Percentiles rank a stretch among this genome's conserved stretches.
Conservation (phyloP, 2,329 filamentous ascomycete genomes). For the Pseudopithomyces chartarum region DNA sequence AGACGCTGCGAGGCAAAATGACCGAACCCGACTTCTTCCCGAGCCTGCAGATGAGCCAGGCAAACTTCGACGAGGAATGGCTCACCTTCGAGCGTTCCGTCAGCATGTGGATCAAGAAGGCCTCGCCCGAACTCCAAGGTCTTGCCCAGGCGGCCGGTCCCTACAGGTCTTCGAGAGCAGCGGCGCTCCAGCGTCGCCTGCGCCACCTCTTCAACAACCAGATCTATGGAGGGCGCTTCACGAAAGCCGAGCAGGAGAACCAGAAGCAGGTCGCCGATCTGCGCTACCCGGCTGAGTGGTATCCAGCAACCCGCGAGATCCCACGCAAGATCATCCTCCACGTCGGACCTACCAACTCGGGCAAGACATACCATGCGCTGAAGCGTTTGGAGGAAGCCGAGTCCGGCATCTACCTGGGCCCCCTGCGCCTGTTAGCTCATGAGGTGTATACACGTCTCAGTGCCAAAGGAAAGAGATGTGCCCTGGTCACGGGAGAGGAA, state of each 20-base stretch:
- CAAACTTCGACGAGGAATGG: constrained; percentile 36
- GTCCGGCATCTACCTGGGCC: constrained; percentile 86
- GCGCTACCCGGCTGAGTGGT: constrained; percentile 92
- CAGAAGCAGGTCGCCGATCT: constrained; percentile 70
- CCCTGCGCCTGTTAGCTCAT: constrained; percentile 84
- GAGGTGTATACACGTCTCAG: constrained; percentile 91
- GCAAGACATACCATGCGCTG: constrained; percentile 94
- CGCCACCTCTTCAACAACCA: constrained; percentile 67
- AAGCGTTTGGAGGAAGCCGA: constrained; percentile 78
- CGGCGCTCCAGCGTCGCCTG: constrained; percentile 58
- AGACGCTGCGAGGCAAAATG: constrained; percentile 21
- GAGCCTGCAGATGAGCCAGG: constrained; percentile 30
- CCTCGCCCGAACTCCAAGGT: constrained; percentile 18
- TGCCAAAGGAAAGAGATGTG: constrained; percentile 76
- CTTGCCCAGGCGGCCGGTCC: constrained; percentile 19
- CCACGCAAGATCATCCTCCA: constrained; percentile 88
- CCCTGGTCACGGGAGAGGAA: constrained; percentile 90
- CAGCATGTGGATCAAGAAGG: constrained; percentile 25
- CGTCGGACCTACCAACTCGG: constrained; percentile 95
- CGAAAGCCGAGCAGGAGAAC: constrained; percentile 41
- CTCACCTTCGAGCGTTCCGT: constrained; percentile 27
- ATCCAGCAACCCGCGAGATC: constrained; percentile 77
- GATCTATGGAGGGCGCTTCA: constrained; percentile 39
- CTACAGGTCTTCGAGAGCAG: constrained; percentile 5
- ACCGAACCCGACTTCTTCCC: constrained; percentile 25